Conservation (phyloP, 2,329 filamentous ascomycete genomes). For the Scedosporium dehoogii region DNA sequence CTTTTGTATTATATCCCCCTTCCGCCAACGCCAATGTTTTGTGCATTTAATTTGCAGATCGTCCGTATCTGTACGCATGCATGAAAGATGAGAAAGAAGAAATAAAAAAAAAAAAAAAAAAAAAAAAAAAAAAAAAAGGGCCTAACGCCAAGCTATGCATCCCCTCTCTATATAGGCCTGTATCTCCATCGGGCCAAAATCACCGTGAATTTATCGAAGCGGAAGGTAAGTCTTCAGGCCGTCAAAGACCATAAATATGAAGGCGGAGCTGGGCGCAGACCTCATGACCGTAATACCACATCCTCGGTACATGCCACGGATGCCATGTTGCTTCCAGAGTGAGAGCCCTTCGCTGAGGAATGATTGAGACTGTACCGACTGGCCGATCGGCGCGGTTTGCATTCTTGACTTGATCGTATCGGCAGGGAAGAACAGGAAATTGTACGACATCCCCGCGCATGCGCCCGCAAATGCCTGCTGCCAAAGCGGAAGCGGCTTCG, state of each 20-base stretch:
- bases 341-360: constrained; percentile 64
- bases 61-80: constrained; percentile 11
- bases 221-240: constrained; percentile 63
- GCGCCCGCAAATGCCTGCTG: constrained; percentile 85
- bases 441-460: constrained; percentile 84
- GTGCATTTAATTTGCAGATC: constrained; percentile 5
- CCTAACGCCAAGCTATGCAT: constrained; percentile 7
- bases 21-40: no score
- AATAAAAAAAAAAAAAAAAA: constrained; percentile 9
- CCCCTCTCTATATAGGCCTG: neutral
- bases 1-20: no score
- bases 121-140: constrained; percentile 5
- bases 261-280: constrained; percentile 89
- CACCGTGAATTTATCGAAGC: constrained; percentile 22
- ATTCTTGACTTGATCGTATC: constrained; percentile 97
- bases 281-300: constrained; percentile 88
- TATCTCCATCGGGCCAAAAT: neutral
- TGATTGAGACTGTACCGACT: constrained; percentile 43
- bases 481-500: constrained; percentile 60
- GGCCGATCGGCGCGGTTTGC: constrained; percentile 71
- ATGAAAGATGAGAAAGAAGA: constrained; percentile 13
- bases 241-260: constrained; percentile 96
- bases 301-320: constrained; percentile 82
- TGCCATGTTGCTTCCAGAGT: constrained; percentile 73
- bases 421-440: constrained; percentile 93